Conservation (phyloP, 2,329 filamentous ascomycete species). For the Ophiostoma quercus region DNA sequence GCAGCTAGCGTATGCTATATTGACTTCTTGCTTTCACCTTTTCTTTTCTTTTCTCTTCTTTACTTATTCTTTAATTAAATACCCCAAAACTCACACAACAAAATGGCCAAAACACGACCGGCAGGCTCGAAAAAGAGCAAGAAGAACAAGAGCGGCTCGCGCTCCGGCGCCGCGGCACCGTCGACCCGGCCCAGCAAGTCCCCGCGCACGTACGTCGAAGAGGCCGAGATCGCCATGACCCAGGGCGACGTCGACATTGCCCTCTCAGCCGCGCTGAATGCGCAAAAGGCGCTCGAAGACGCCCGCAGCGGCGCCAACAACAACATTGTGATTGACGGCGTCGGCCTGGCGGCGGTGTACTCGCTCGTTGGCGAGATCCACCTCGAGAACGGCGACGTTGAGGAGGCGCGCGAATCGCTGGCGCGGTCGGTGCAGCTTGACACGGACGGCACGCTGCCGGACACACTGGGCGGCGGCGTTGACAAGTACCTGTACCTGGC, state of each 20-base stretch:
- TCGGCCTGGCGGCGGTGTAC: slow-evolving; percentile 53
- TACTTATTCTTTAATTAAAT: background rate
- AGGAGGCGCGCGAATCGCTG: slow-evolving; percentile 68
- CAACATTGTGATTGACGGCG: slow-evolving; percentile 25
- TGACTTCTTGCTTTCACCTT: background rate
- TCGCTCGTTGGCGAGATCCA: slow-evolving; percentile 76
- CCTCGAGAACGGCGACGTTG: slow-evolving; percentile 75
- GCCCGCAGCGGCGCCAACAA: slow-evolving; percentile 26
- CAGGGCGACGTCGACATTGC: slow-evolving; percentile 34
- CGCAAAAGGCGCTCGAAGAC: slow-evolving; percentile 17
- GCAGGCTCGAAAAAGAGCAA: slow-evolving; percentile 25
- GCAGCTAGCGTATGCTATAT: background rate
- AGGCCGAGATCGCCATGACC: slow-evolving; percentile 35
- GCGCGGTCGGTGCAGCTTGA: slow-evolving; percentile 69
- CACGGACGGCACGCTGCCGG: slow-evolving; percentile 63
- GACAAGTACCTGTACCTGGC: slow-evolving; percentile 96
- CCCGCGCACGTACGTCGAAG: slow-evolving; percentile 32
- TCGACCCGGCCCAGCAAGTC: slow-evolving; percentile 19
- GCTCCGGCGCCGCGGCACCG: slow-evolving; percentile 5
- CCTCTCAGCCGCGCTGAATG: slow-evolving; percentile 37
- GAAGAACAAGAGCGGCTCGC: slow-evolving; percentile 13
- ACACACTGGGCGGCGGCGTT: slow-evolving; percentile 71
- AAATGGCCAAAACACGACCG: slow-evolving; percentile 28
- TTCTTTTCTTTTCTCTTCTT: too few relatives aligned
- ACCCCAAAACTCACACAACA: background rate